Evolutionary conservation across 805 yeast species (phyloP).

Genomic region (Candida pseudofarinosa): DNA sequence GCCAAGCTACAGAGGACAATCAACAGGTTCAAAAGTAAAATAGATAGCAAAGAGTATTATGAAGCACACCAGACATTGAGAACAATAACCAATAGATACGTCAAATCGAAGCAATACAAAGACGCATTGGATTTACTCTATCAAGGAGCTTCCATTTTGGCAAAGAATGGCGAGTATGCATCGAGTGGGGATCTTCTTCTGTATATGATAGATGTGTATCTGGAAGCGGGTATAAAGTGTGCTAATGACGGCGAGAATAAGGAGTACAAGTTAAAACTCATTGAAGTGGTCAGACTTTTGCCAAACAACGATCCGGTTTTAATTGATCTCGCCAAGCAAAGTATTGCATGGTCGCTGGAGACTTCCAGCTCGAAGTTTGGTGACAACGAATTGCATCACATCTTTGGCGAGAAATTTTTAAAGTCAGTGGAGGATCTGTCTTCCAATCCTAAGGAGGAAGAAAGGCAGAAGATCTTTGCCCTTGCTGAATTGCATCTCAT

Average conservation of each 20-base stretch:
- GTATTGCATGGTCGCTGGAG: constrained; percentile 62
- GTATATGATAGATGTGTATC: constrained; percentile 70
- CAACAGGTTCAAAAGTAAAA: constrained; percentile 63
- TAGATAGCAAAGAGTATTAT: constrained; percentile 72
- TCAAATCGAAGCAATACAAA: constrained; percentile 58
- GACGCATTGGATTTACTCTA: constrained; percentile 73
- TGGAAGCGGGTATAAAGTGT: constrained; percentile 42
- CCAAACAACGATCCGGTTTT: constrained; percentile 46
- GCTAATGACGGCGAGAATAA: constrained; percentile 22
- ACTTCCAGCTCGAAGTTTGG: constrained; percentile 52
- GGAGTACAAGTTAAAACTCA: constrained; percentile 42
- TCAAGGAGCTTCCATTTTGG: constrained; percentile 65
- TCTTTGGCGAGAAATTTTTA: constrained; percentile 65
- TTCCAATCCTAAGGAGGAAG: constrained; percentile 15
- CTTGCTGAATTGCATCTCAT: constrained; percentile 74
- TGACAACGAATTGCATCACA: constrained; percentile 69
- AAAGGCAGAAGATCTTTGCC: constrained; percentile 42
- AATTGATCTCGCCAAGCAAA: constrained; percentile 61
- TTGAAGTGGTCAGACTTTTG: constrained; percentile 44
- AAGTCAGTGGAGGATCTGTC: constrained; percentile 22
- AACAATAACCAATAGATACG: constrained; percentile 83
- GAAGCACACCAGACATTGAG: constrained; percentile 96
- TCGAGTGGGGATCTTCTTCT: constrained; percentile 74
- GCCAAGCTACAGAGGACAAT: constrained; percentile 55
- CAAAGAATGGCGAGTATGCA: constrained; percentile 69